phyloP scores from a whole-genome alignment of 1,284 basidiomycete genomes.

The Ustanciosporium gigantosporum region DNA sequence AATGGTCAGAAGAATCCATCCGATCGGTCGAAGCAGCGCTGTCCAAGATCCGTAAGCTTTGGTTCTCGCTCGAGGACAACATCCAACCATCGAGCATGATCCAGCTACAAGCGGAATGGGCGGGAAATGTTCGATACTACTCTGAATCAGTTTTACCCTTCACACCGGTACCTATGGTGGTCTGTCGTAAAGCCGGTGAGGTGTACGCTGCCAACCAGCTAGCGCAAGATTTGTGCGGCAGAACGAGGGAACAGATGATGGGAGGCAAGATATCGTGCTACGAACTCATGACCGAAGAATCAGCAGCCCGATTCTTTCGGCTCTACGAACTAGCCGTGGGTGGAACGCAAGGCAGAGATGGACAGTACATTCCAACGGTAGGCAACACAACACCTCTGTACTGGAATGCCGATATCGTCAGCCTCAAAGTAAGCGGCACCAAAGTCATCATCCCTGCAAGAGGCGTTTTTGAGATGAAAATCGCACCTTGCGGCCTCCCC shows the following conservation, averaged over 20 bases:
- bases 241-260: constrained; percentile 21
- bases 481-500: constrained; percentile 41
- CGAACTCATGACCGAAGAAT: constrained; percentile 41
- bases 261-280: constrained; percentile 30
- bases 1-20: constrained; percentile 35
- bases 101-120: constrained; percentile 42
- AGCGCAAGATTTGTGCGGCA: constrained; percentile 22
- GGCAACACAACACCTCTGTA: constrained; percentile 24
- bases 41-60: constrained; percentile 30
- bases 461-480: constrained; percentile 43
- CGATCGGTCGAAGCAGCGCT: constrained; percentile 33
- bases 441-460: constrained; percentile 8
- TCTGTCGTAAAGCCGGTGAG: constrained; percentile 42
- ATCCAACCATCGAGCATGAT: constrained; percentile 40
- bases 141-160: constrained; percentile 35
- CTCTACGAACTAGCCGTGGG: constrained; percentile 31
- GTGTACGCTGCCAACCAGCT: constrained; percentile 33
- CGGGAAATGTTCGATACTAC: constrained; percentile 35
- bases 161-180: constrained; percentile 33
- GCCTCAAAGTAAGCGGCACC: constrained; percentile 3
- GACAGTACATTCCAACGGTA: constrained; percentile 8
- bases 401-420: constrained; percentile 39
- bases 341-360: constrained; percentile 12
- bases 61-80: constrained; percentile 43
- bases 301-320: constrained; percentile 34